Evolutionary conservation across 2,329 filamentous ascomycete species (phyloP), one percentile per base, ranked within the genome.

Genomic region (Hypoxylon rubiginosum): DNA sequence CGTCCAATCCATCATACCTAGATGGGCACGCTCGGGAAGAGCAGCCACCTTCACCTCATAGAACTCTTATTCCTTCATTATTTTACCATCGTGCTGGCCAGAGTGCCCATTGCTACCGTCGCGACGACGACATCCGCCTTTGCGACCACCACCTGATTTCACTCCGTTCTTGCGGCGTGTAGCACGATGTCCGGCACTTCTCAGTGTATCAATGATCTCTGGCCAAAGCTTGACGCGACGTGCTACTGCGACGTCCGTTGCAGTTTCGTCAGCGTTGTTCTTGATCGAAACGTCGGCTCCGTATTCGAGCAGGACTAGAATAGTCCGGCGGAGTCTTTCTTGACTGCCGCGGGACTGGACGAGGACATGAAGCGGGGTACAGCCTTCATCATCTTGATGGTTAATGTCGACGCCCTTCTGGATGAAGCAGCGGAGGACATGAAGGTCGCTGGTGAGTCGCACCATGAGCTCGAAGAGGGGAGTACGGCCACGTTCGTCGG

Each of bases 321-420:
- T 19, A 11, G 15, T 17, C 9, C 15, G 11, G 7, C 26, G 24
- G 24, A 28, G 9, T n/a, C 26, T 30, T 4, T 30, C 24, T 17
- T 50, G 46, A 6, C 46, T 19, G 8, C 24, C 24, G 6, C 13
- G 24, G 26, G 5, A 30, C 15, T 9, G 1, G 24, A 17, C 26
- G 36, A 55, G 36, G 13, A 45, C 4, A 13, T 55, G 52, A 32
- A 55, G 43, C 19, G 46, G 45, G 0, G 62, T 65, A 13, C 50
- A 39, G 9, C 62, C 62, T 2, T 50, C 3, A 0, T 28, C 13
- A n/a, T 65, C 58, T 9, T 46, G 39, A 11, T 62, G 57, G 34
- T 65, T 58, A 10, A 58, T 19, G 11, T 58, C 17, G 13, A 48
- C 58, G n/a, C 57, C 62, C 10, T 39, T 53, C 3, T 26, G 6